These are phyloP conservation scores for Gleditsia sinensis DNA, from an alignment of 306 rosid species.

Conservation along the genomic window DNA sequence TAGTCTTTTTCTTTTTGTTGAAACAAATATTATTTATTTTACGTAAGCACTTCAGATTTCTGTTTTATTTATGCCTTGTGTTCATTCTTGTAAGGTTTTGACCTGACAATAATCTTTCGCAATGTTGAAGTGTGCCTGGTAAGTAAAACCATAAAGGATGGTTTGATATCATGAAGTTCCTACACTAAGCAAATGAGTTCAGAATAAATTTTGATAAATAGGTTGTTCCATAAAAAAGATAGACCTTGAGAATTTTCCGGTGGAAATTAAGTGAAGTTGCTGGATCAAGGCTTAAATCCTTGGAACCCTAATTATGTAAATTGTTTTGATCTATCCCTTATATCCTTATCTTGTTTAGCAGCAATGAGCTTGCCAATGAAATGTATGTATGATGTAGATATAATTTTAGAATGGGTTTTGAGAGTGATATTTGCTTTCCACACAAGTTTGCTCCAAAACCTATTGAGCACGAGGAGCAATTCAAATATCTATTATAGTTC, in stretches of 20 bases:
- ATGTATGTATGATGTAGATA: not conserved
- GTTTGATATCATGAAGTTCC: not conserved
- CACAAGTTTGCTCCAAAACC: constrained; percentile 11
- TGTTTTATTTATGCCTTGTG: constrained; percentile 6
- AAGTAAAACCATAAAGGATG: constrained; percentile 6
- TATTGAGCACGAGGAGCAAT: constrained; percentile 14
- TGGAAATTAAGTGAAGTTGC: constrained; percentile 28
- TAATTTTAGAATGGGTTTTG: not conserved
- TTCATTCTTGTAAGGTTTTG: not conserved
- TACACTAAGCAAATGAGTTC: not conserved
- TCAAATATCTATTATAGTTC: constrained; percentile 10
- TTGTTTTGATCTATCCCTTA: not conserved
- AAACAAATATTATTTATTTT: not conserved
- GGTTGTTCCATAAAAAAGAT: not conserved
- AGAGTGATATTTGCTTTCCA: not conserved
- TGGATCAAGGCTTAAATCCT: constrained; percentile 18
- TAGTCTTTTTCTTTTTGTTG: not conserved
- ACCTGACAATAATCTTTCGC: not conserved
- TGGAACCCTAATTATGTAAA: not conserved
- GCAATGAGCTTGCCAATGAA: constrained; percentile 3
- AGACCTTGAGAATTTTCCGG: not conserved
- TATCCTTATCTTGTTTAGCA: not conserved
- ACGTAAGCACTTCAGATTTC: not conserved
- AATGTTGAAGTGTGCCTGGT: constrained; percentile 11
- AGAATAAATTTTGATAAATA: not conserved